Evolutionary conservation across 805 yeast species (phyloP).

Genomic region (Lipomyces kockii): DNA sequence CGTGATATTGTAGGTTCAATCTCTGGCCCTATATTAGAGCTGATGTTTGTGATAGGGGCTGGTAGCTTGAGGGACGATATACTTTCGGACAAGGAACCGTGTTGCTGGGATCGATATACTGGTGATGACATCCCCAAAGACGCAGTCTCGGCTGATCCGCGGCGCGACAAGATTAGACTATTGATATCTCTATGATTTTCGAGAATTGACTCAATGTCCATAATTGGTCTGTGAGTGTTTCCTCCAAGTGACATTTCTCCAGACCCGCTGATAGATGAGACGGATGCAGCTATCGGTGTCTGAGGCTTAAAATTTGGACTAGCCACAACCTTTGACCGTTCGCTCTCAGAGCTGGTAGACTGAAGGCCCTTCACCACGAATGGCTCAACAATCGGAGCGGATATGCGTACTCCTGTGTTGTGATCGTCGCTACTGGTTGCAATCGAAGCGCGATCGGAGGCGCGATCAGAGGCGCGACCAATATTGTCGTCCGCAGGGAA

Average conservation of each 20-base stretch:
- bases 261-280: slow-evolving; percentile 15
- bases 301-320: slow-evolving; percentile 4
- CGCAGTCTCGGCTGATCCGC: slow-evolving; percentile 12
- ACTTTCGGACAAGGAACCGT: slow-evolving; percentile 2
- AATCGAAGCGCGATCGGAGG: background rate
- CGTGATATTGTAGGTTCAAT: background rate
- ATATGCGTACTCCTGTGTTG: background rate
- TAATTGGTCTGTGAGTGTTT: background rate
- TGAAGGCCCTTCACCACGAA: background rate
- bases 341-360: background rate
- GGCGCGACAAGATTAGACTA: slow-evolving; percentile 20
- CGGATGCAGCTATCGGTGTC: slow-evolving; percentile 14
- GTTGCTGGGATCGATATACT: background rate
- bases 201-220: slow-evolving; percentile 28
- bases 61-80: slow-evolving; percentile 2
- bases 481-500: slow-evolving; percentile 10
- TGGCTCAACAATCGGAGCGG: background rate
- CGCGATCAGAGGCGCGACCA: background rate
- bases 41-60: background rate
- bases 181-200: slow-evolving; percentile 30
- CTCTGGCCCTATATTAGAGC: background rate
- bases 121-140: background rate
- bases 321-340: background rate
- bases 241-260: slow-evolving; percentile 11
- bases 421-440: background rate